Base-by-base conservation (phyloP, 495 filamentous ascomycete genomes). In the Polyplosphaeria fusca region DNA sequence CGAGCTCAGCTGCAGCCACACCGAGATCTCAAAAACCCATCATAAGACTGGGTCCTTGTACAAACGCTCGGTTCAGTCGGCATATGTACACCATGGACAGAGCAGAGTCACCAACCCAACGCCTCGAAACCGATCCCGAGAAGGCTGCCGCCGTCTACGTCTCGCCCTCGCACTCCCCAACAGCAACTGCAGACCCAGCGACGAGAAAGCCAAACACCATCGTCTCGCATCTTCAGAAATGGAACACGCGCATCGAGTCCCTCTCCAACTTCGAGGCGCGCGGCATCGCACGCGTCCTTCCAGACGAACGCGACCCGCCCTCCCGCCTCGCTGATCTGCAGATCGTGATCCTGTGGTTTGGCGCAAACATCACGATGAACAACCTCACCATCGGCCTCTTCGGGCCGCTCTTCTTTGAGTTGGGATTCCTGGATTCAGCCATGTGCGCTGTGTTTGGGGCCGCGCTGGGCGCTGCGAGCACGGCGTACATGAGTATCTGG, bases 401-500 rank as follows among this genome's bases (percentile, higher is more conserved):
- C 23, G 57, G 57, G 4, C 57, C 57, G 12, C 23, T 60, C 5
- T 30, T 54, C 12, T 60, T 53, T 41, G n/a, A 54, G 12, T 50
- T 60, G 7, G 52, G 57, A 13, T 55, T 60, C 22, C 41, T 35
- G 5, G 57, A 60, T 48, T 39, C 57, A 20, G 41, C 38, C 13
- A 14, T 56, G 7, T 56, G 53, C 45, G 53, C 53, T 11, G 53
- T 56, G 13, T 39, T 47, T 39, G 57, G 57, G 0, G 35, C 19
- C 5, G 24, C 47, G 22, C 19, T 60, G 28, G 57, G 57, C 7
- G 39, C 23, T 13, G 30, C 42, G n/a, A 42, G 48, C 14, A 42
- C 48, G 4, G 57, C 57, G n/a, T 60, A 60, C 41, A 60, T 52
- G 20, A 25, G 37, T 39, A 60, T 32, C n/a, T 60, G 47, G 40